phyloP scores from a whole-genome alignment of 108 stramenopile species.

The Asterionellopsis glacialis region DNA sequence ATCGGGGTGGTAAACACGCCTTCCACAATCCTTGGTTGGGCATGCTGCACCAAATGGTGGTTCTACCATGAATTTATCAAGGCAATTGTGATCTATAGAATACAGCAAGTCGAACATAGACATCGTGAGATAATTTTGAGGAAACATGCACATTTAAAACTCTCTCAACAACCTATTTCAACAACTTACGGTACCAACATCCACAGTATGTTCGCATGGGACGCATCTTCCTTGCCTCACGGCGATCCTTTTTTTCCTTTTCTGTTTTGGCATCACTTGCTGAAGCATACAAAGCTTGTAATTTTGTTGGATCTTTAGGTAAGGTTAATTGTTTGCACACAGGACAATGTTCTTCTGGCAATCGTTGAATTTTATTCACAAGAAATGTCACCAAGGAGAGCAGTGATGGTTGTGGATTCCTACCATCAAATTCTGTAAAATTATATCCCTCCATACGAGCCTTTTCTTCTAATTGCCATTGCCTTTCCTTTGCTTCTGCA shows the following conservation, averaged over 20 bases:
- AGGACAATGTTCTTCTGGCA: slow-evolving; percentile 28
- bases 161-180: too few relatives aligned
- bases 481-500: slow-evolving; percentile 22
- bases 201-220: slow-evolving; percentile 38
- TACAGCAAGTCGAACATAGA: too few relatives aligned
- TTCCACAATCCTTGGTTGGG: slow-evolving; percentile 20
- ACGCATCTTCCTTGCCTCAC: slow-evolving; percentile 20
- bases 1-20: slow-evolving; percentile 41
- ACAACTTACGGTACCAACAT: slow-evolving; percentile 29
- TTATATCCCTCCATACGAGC: slow-evolving; percentile 31
- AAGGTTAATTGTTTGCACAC: slow-evolving; percentile 27
- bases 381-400: slow-evolving; percentile 35
- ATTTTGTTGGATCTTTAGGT: slow-evolving; percentile 20
- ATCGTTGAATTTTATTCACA: slow-evolving; percentile 12
- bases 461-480: slow-evolving; percentile 36
- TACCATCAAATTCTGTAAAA: slow-evolving; percentile 22
- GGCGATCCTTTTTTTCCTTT: slow-evolving; percentile 18
- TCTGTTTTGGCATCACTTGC: slow-evolving; percentile 6
- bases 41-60: slow-evolving; percentile 44
- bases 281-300: slow-evolving; percentile 23
- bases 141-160: too few relatives aligned
- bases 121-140: too few relatives aligned
- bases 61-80: slow-evolving; percentile 39
- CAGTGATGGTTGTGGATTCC: slow-evolving; percentile 36
- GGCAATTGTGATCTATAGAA: slow-evolving; percentile 18